Evolutionary conservation across 169 alveolate genomes (phyloP), one percentile per base, ranked within the genome.

Genomic region (Plasmodium vinckei): DNA sequence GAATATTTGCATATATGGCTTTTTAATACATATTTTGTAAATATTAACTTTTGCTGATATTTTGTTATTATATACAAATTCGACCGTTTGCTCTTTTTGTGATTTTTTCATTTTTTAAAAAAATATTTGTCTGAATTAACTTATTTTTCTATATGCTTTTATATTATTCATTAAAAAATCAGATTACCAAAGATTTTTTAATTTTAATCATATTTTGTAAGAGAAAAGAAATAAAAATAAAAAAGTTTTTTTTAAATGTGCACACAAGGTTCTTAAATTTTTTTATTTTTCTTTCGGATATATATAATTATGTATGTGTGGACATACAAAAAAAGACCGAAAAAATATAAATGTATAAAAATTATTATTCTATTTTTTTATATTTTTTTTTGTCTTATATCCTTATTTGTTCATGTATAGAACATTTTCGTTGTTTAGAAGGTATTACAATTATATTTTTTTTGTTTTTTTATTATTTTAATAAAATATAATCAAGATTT

Each of bases 121-220:
- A 12, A 5, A 51, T 15, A n/a, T 13, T 51, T 51, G 3, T 13
- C 0, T 13, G 19, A 19, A 61, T 61, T 21, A 13, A 61, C 17
- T 21, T 61, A 61, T 19, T 21, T 51, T 69, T 46, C 46, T 49
- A 39, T 39, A 33, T 33, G 6, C 42, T 3, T 33, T 33, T 33
- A n/a, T 65, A 47, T 73, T 46, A 75, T 75, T 75, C 88, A 75
- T 61, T 75, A 75, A 75, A 33, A 75, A 75, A 75, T 75, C 88
- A 75, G 88, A 75, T 75, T 75, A 75, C 88, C 88, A 75, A 75
- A 75, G 88, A 75, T 75, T 75, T 60, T 65, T n/a, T 47, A 49
- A 42, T 46, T 75, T 25, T 57, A 72, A 72, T 56, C 87, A 72
- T 72, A 15, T 72, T 70, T 70, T 65, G 15, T 61, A 46, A 75